A percentile compares a stretch with the other conserved stretches of the same genome.
Evolutionary conservation across 1,284 basidiomycete genomes (phyloP).

Genomic region (Cystobasidium pallidum): DNA sequence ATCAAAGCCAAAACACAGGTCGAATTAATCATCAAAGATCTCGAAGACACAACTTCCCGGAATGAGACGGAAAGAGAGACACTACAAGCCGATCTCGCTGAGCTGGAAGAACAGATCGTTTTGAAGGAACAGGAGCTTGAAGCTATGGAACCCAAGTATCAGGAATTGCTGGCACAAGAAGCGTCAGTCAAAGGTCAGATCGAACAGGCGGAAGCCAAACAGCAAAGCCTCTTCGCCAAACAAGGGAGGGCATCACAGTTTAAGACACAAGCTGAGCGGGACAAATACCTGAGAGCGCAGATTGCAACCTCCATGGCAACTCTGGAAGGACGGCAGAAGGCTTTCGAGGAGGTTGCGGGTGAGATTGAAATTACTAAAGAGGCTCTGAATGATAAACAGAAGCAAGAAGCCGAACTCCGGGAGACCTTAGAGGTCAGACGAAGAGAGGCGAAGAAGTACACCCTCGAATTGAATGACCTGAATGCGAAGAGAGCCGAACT

Average conservation of each 20-base stretch:
- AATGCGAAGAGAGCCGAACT: slow-evolving; percentile 74
- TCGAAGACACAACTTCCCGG: slow-evolving; percentile 63
- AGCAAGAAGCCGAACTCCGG: slow-evolving; percentile 47
- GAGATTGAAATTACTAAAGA: slow-evolving; percentile 62
- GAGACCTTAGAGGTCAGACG: slow-evolving; percentile 49
- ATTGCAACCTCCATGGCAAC: slow-evolving; percentile 70
- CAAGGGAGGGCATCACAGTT: slow-evolving; percentile 85
- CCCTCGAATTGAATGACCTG: slow-evolving; percentile 59
- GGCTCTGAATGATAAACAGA: slow-evolving; percentile 65
- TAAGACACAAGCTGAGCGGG: slow-evolving; percentile 77
- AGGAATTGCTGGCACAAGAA: slow-evolving; percentile 55
- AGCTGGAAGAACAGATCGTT: slow-evolving; percentile 66
- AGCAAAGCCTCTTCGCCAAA: slow-evolving; percentile 79
- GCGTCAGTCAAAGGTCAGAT: slow-evolving; percentile 58
- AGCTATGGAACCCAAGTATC: slow-evolving; percentile 69
- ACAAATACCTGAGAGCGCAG: slow-evolving; percentile 73
- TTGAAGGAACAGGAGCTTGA: slow-evolving; percentile 68
- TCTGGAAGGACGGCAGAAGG: slow-evolving; percentile 59
- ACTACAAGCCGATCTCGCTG: slow-evolving; percentile 70
- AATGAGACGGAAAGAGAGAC: slow-evolving; percentile 55
- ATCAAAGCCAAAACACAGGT: slow-evolving; percentile 65
- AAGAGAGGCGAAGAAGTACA: slow-evolving; percentile 55
- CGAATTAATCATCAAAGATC: slow-evolving; percentile 79
- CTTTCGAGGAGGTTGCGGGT: slow-evolving; percentile 55
- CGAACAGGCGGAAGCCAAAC: slow-evolving; percentile 70